Evolutionary conservation across 75 land plant genomes (phyloP).

Genomic region (Larix kaempferi): DNA sequence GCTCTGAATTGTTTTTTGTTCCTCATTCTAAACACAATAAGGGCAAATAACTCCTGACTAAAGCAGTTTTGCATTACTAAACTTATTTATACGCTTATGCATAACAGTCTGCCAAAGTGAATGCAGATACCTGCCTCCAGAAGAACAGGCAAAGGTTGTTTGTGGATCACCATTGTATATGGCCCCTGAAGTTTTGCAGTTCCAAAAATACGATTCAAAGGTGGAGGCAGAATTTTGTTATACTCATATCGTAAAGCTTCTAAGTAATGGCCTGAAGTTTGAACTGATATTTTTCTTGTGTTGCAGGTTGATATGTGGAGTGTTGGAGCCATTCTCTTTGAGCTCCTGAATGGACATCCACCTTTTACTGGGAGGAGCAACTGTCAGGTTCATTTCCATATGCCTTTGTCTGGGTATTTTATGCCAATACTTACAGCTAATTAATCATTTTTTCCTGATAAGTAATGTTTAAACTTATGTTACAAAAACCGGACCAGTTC

Average conservation of each 20-base stretch:
- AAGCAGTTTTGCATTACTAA: not conserved
- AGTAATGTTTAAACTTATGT: too few relatives aligned
- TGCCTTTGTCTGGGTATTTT: not conserved
- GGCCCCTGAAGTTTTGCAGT: slow-evolving; percentile 71
- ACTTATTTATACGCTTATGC: not conserved
- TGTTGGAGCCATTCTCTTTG: slow-evolving; percentile 49
- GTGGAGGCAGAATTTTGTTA: slow-evolving; percentile 13
- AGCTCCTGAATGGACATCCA: slow-evolving; percentile 52
- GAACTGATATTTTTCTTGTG: not conserved
- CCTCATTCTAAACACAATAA: not conserved
- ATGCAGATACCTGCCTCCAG: slow-evolving; percentile 21
- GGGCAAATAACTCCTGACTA: not conserved
- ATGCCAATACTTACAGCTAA: too few relatives aligned
- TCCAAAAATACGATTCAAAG: slow-evolving; percentile 60
- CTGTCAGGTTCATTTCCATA: slow-evolving; percentile 27
- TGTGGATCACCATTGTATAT: slow-evolving; percentile 72
- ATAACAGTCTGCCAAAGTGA: not conserved
- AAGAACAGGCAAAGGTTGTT: slow-evolving; percentile 33
- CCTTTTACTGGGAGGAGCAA: slow-evolving; percentile 45
- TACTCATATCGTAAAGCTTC: not conserved
- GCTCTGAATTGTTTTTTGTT: not conserved
- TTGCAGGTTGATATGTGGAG: slow-evolving; percentile 60
- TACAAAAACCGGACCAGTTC: too few relatives aligned
- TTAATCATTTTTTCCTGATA: too few relatives aligned
- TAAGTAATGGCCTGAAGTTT: not conserved